Evolutionary conservation across 2,329 filamentous ascomycete species (phyloP).

Genomic region (Penicillium decumbens): DNA sequence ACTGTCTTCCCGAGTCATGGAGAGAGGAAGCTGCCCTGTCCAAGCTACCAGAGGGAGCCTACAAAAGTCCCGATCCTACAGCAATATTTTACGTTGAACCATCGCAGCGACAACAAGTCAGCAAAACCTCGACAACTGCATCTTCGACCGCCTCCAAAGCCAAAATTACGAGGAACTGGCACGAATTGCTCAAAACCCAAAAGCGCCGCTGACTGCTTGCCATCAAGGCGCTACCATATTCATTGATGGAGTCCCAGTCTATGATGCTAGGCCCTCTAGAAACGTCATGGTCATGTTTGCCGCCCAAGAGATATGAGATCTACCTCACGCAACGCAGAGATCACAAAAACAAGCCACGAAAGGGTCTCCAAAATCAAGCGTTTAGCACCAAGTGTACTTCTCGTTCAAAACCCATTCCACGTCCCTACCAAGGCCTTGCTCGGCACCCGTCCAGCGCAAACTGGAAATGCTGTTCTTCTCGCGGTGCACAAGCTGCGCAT

Average conservation of each 20-base stretch:
- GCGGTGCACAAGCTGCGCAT: conserved; percentile 40
- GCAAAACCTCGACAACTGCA: conserved; percentile 24
- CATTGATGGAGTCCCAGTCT: conserved; percentile 11
- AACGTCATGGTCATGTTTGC: conserved; percentile 14
- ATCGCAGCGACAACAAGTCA: conserved; percentile 28
- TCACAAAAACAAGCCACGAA: conserved; percentile 2
- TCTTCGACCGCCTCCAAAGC: conserved; percentile 22
- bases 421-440: conserved; percentile 34
- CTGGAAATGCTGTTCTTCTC: conserved; percentile 46
- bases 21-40: conserved; percentile 32
- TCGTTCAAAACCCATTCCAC: conserved; percentile 48
- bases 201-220: conserved; percentile 27
- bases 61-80: conserved; percentile 34
- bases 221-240: conserved; percentile 2
- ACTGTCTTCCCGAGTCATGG: conserved; percentile 44
- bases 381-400: conserved; percentile 49
- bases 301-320: conserved; percentile 13
- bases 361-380: background rate
- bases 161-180: conserved; percentile 42
- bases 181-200: conserved; percentile 40
- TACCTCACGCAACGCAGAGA: background rate
- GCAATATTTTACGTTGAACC: conserved; percentile 35
- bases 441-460: conserved; percentile 45
- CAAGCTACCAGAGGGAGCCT: conserved; percentile 32
- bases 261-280: conserved; percentile 17